Evolutionary conservation across 2,329 filamentous ascomycete genomes (phyloP), one percentile per base, ranked within the genome.

Genomic region (Aspergillus alliaceus): DNA sequence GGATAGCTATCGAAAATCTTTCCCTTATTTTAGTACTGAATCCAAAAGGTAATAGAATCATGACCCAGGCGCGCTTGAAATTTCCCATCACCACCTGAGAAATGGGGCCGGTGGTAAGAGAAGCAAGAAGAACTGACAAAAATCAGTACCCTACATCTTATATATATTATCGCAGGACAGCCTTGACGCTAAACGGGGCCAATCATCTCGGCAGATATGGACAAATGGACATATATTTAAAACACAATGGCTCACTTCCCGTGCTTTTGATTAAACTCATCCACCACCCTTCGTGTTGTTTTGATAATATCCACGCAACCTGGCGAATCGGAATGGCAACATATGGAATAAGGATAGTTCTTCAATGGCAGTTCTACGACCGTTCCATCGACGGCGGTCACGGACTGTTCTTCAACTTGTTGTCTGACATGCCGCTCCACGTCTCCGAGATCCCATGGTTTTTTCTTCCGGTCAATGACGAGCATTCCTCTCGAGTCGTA

Each of bases 401-500:
- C 77, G 2, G 72, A 73, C 46, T 73, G 69, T 5, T 75, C 71
- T 40, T 75, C 71, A 7, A 79, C 60, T 63, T 79, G 77, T 60
- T 77, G 71, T n/a, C 67, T 59, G 5, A 79, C 74, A 53, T 77
- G 76, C 42, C 67, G 72, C 66, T 71, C 71, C 14, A 79, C 73
- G 35, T 79, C 76, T 6, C 71, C 70, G 0, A 69, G 54, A 24
- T 72, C 66, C 74, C 76, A 78, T 1, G 76, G 70, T 75, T 84
- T 83, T 74, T 85, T 86, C 73, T 84, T 84, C 31, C 84, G 76
- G 60, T 84, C 82, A 65, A 84, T 84, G 2, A 84, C 78, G 37
- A 84, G 68, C 55, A 74, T 82, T 12, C 75, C 77, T 55, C 82
- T 78, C 7, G 70, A 69, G 58, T 74, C 79, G 57, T 84, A 85